Conservation (phyloP, 2,329 filamentous ascomycete genomes). For the Fusarium nodosum region DNA sequence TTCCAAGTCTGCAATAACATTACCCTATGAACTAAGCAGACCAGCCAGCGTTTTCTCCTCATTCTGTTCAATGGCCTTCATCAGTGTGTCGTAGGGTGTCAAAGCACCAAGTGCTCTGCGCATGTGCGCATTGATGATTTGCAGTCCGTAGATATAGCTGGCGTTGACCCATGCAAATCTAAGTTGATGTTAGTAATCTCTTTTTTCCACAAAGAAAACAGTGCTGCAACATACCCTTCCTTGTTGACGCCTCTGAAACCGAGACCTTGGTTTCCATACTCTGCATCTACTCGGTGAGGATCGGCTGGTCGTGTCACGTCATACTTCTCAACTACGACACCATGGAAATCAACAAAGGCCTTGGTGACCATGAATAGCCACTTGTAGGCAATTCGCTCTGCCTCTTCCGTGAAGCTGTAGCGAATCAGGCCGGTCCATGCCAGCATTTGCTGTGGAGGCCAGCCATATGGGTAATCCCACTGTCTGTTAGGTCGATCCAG, state of each 20-base stretch:
- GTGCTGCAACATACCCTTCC: slow-evolving; percentile 77
- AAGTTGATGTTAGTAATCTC: slow-evolving; percentile 48
- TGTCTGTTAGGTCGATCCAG: slow-evolving; percentile 92
- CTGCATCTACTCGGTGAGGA: slow-evolving; percentile 93
- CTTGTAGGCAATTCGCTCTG: slow-evolving; percentile 90
- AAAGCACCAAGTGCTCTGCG: slow-evolving; percentile 88
- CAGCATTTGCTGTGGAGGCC: slow-evolving; percentile 98
- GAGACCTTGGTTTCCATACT: slow-evolving; percentile 96
- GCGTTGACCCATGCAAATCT: slow-evolving; percentile 99
- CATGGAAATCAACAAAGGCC: slow-evolving; percentile 98
- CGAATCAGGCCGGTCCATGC: slow-evolving; percentile 94
- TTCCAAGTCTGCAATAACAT: slow-evolving; percentile 22
- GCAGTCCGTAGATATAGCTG: slow-evolving; percentile 93
- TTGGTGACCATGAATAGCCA: slow-evolving; percentile 99
- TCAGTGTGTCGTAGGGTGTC: slow-evolving; percentile 87
- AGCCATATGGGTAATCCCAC: slow-evolving; percentile 98
- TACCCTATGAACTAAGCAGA: slow-evolving; percentile 50
- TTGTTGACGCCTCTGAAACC: slow-evolving; percentile 96
- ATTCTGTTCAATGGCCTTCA: slow-evolving; percentile 73
- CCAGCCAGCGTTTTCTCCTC: slow-evolving; percentile 66
- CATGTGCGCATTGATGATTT: slow-evolving; percentile 90
- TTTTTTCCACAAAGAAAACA: background rate
- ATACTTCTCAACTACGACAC: slow-evolving; percentile 98
- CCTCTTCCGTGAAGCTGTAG: slow-evolving; percentile 92
- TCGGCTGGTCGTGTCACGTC: slow-evolving; percentile 92